A percentile compares a stretch with the other conserved stretches of the same genome.
These are phyloP conservation scores for Gymnopilus junonius DNA, from an alignment of 768 basidiomycete species.

Conservation along the genomic window DNA sequence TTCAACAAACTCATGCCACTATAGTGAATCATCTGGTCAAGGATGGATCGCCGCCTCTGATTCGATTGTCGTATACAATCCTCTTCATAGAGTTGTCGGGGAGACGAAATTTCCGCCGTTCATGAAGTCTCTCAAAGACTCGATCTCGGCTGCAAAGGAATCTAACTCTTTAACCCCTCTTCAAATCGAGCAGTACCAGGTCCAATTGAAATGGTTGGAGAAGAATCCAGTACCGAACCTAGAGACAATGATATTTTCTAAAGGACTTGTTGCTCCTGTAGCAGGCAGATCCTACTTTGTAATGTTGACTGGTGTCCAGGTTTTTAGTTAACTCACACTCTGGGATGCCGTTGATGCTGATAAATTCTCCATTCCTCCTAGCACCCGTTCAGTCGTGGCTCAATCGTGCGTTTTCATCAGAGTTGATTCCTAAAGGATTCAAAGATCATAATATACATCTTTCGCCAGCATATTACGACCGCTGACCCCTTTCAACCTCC, in stretches of 20 bases:
- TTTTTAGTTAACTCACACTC: background rate
- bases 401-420: background rate
- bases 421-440: too few relatives aligned
- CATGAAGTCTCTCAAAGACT: background rate
- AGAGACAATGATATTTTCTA: background rate
- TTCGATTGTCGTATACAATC: background rate
- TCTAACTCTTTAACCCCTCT: background rate
- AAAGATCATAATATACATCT: background rate
- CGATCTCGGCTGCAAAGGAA: background rate
- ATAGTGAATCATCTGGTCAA: background rate
- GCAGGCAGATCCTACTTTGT: background rate
- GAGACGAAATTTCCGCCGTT: background rate
- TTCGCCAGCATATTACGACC: background rate
- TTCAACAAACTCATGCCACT: too few relatives aligned
- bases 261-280: background rate
- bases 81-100: background rate
- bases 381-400: constrained; percentile 2
- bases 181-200: too few relatives aligned
- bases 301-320: background rate
- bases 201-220: background rate
- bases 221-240: background rate
- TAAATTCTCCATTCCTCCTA: too few relatives aligned
- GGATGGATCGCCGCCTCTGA: background rate
- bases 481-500: background rate
- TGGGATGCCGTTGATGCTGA: background rate